phyloP scores from a whole-genome alignment of 371 early-diverging fungal genomes.

The Enteropsectra breve region DNA sequence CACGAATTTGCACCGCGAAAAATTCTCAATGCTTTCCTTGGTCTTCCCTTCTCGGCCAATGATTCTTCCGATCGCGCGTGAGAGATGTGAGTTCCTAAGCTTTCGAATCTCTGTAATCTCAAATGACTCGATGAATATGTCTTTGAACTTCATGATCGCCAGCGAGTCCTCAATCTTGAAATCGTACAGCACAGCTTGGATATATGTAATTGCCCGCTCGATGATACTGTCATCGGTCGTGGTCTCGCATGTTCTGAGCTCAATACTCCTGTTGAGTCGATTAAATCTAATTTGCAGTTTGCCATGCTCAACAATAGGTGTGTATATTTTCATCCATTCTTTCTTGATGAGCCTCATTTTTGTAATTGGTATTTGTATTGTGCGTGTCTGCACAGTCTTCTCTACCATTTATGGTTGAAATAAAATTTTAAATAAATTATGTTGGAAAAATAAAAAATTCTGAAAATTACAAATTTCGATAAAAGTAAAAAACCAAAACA shows the following conservation, averaged over 20 bases:
- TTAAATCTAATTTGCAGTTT: constrained; percentile 91
- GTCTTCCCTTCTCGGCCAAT: constrained; percentile 96
- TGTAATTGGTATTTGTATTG: constrained; percentile 68
- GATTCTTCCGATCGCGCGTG: constrained; percentile 94
- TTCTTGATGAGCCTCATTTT: constrained; percentile 78
- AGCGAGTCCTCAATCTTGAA: constrained; percentile 77
- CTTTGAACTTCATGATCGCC: constrained; percentile 76
- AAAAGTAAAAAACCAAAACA: too few relatives aligned
- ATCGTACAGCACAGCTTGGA: constrained; percentile 77
- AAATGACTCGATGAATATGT: constrained; percentile 71
- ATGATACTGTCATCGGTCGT: constrained; percentile 66
- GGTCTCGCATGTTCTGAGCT: constrained; percentile 65
- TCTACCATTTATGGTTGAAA: too few relatives aligned
- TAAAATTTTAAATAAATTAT: too few relatives aligned
- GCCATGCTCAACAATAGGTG: constrained; percentile 90
- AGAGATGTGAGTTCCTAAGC: constrained; percentile 80
- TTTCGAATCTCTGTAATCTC: constrained; percentile 95
- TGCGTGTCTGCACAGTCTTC: constrained; percentile 23
- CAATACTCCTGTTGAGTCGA: constrained; percentile 72
- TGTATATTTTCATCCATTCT: constrained; percentile 90
- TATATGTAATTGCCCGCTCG: constrained; percentile 69
- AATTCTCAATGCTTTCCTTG: constrained; percentile 85
- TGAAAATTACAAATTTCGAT: too few relatives aligned
- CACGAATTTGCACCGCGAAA: constrained; percentile 84
- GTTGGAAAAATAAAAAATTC: too few relatives aligned